Conservation (phyloP, 768 basidiomycete species). For the Exsudoporus frostii region DNA sequence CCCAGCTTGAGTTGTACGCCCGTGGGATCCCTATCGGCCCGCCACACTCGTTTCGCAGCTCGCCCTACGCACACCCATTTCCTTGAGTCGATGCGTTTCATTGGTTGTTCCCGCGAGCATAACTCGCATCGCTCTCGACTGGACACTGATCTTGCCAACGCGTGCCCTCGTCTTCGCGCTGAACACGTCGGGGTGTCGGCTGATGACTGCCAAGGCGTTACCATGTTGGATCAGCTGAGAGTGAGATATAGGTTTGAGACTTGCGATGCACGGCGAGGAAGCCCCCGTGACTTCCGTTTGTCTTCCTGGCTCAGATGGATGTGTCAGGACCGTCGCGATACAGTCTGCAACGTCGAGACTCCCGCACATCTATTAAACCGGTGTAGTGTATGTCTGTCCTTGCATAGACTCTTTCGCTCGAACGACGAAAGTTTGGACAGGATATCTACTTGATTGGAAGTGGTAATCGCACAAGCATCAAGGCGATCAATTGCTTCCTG, state of each 20-base stretch:
- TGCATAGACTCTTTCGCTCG: constrained; percentile 23
- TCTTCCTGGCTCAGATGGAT: constrained; percentile 22
- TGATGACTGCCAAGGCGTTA: constrained; percentile 45
- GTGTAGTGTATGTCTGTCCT: constrained; percentile 32
- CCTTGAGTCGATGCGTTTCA: too few species aligned
- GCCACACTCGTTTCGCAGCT: neutral
- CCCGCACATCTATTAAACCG: constrained; percentile 64
- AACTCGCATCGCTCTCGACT: too few species aligned
- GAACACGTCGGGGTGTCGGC: constrained; percentile 58
- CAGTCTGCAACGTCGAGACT: constrained; percentile 65
- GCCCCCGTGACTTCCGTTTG: constrained; percentile 67
- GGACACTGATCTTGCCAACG: too few species aligned
- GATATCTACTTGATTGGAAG: constrained; percentile 49
- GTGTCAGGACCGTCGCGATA: constrained; percentile 50
- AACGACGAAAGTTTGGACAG: constrained; percentile 56
- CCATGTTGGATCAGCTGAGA: neutral
- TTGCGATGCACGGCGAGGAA: constrained; percentile 58
- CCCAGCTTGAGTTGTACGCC: neutral
- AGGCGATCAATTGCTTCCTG: too few species aligned
- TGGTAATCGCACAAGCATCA: too few species aligned
- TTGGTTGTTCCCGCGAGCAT: too few species aligned
- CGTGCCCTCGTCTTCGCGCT: too few species aligned
- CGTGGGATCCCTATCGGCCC: neutral
- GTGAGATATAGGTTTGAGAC: constrained; percentile 20
- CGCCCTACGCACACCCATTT: neutral